A percentile compares a stretch with the other conserved stretches of the same genome.
Conservation (phyloP, 352 stramenopile genomes). For the Blastocystis sp. region DNA sequence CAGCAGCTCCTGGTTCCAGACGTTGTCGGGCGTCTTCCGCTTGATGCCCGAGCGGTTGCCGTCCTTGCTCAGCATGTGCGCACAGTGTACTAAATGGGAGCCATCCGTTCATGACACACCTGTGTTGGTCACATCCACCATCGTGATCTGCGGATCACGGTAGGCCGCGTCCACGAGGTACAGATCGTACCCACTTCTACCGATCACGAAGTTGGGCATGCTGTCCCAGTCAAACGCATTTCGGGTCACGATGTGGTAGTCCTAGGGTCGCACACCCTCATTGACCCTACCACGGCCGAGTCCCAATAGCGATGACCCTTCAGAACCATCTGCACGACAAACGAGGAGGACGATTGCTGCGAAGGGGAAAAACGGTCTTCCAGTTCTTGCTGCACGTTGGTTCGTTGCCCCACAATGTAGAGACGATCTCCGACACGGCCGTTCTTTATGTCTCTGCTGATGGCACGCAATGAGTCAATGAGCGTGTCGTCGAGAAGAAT, state of each 20-base stretch:
- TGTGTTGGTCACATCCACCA: constrained; percentile 65
- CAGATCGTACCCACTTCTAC: constrained; percentile 60
- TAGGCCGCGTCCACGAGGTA: constrained; percentile 48
- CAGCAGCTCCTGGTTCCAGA: constrained; percentile 39
- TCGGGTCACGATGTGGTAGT: constrained; percentile 64
- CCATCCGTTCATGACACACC: not conserved
- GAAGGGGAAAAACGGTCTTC: not conserved
- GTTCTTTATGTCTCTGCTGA: not conserved
- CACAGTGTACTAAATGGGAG: constrained; percentile 55
- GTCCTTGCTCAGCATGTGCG: constrained; percentile 61
- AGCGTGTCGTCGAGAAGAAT: constrained; percentile 62
- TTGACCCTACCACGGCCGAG: constrained; percentile 28
- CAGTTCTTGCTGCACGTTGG: constrained; percentile 67
- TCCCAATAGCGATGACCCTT: constrained; percentile 70
- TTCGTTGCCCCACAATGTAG: constrained; percentile 54
- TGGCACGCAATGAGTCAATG: constrained; percentile 1
- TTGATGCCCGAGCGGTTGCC: constrained; percentile 63
- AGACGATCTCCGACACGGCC: constrained; percentile 15
- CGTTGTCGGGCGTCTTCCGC: constrained; percentile 45
- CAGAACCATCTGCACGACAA: constrained; percentile 59
- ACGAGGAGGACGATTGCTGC: not conserved
- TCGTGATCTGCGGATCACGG: constrained; percentile 10
- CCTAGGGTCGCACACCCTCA: not conserved
- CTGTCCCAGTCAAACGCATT: constrained; percentile 11
- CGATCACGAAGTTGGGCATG: constrained; percentile 66